Conservation (phyloP, 2,329 filamentous ascomycete species). For the Diaporthe longicolla region DNA sequence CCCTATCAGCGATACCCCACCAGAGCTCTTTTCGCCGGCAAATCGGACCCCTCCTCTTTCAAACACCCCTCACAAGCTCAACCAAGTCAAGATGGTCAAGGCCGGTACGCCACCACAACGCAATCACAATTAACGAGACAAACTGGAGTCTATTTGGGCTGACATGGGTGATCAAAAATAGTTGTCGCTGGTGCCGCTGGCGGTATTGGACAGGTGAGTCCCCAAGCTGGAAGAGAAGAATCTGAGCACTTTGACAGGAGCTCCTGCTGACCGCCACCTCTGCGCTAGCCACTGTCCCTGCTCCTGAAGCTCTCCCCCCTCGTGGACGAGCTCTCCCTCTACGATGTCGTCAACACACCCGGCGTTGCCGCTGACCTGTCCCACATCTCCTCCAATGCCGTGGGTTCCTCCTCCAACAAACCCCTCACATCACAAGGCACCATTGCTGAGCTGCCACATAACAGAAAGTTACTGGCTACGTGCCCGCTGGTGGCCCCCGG, state of each 20-base stretch:
- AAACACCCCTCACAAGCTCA: slow-evolving; percentile 41
- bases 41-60: slow-evolving; percentile 46
- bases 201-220: slow-evolving; percentile 94
- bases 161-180: slow-evolving; percentile 49
- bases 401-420: slow-evolving; percentile 54
- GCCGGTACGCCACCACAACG: slow-evolving; percentile 49
- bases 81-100: slow-evolving; percentile 55
- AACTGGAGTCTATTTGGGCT: slow-evolving; percentile 41
- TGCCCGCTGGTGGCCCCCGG: slow-evolving; percentile 78
- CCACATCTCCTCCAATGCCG: slow-evolving; percentile 93
- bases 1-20: slow-evolving; percentile 39
- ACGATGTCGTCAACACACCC: slow-evolving; percentile 99
- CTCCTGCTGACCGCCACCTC: slow-evolving; percentile 44
- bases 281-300: slow-evolving; percentile 88
- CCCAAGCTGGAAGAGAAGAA: slow-evolving; percentile 17
- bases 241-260: slow-evolving; percentile 21
- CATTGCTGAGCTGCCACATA: slow-evolving; percentile 35
- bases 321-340: slow-evolving; percentile 93
- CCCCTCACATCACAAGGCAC: neutral
- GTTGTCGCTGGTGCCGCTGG: slow-evolving; percentile 95
- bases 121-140: slow-evolving; percentile 32
- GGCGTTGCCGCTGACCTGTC: slow-evolving; percentile 97
- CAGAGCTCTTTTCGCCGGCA: slow-evolving; percentile 31
- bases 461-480: slow-evolving; percentile 88
- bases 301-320: slow-evolving; percentile 92